These are phyloP conservation scores for Calcarisporium arbuscula DNA, from an alignment of 2,329 filamentous ascomycete species.

Conservation along the genomic window DNA sequence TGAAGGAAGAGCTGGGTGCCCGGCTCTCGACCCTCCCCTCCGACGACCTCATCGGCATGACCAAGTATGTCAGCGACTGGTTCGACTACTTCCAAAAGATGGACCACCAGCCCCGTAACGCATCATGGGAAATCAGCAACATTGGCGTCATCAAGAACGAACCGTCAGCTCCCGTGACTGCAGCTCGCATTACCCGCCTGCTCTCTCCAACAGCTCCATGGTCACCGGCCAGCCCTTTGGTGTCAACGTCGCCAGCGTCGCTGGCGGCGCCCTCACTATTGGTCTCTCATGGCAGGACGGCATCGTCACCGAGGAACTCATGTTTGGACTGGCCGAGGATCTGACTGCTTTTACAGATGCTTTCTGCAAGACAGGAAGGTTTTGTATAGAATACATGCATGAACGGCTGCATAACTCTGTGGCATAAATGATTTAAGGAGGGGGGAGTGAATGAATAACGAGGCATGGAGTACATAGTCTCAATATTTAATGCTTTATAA, in stretches of 20 bases:
- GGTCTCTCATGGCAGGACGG: slow-evolving; percentile 43
- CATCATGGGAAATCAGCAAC: slow-evolving; percentile 48
- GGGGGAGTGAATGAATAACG: too few species aligned
- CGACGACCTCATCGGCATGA: slow-evolving; percentile 37
- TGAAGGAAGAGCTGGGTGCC: slow-evolving; percentile 28
- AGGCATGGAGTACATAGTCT: too few species aligned
- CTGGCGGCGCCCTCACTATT: slow-evolving; percentile 32
- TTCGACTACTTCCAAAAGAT: slow-evolving; percentile 31
- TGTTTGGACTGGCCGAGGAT: slow-evolving; percentile 30
- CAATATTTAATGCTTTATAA: too few species aligned
- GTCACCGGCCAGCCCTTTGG: slow-evolving; percentile 35
- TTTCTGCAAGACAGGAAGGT: slow-evolving; percentile 18
- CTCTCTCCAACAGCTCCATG: slow-evolving; percentile 42
- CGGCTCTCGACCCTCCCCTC: slow-evolving; percentile 27
- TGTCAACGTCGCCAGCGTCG: slow-evolving; percentile 42
- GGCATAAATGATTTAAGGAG: too few species aligned
- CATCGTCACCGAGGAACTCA: slow-evolving; percentile 30
- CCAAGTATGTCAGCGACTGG: slow-evolving; percentile 39
- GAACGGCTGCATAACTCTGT: too few species aligned
- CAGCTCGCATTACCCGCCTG: slow-evolving; percentile 29
- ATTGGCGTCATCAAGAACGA: slow-evolving; percentile 36
- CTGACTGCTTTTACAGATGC: slow-evolving; percentile 18
- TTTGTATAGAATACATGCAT: too few species aligned
- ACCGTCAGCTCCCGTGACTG: neutral
- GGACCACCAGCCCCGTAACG: slow-evolving; percentile 34